phyloP scores from a whole-genome alignment of 768 basidiomycete species.

The Russula lepida region DNA sequence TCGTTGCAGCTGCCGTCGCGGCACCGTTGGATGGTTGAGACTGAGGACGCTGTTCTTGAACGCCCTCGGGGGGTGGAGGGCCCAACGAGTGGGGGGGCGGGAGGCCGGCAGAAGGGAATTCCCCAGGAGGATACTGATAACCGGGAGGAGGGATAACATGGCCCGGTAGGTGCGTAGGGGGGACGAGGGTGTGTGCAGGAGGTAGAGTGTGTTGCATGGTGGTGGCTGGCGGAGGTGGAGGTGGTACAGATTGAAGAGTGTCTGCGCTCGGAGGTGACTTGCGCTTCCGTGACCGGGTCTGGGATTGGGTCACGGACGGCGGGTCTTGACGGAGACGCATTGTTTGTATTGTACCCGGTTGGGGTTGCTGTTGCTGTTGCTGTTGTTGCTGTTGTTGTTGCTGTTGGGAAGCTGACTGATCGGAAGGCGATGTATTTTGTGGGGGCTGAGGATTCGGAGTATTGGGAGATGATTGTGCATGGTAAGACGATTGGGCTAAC shows the following conservation, averaged over 20 bases:
- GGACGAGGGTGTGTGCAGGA: conserved; percentile 24
- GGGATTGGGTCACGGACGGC: conserved; percentile 30
- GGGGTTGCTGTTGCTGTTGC: conserved; percentile 18
- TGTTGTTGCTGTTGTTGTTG: conserved; percentile 19
- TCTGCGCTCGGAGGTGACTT: conserved; percentile 48
- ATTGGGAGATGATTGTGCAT: conserved; percentile 23
- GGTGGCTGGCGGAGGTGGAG: conserved; percentile 35
- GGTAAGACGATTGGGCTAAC: conserved; percentile 28
- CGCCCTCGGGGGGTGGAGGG: conserved; percentile 2
- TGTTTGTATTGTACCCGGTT: conserved; percentile 25
- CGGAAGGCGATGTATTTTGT: conserved; percentile 2
- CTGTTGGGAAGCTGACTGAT: conserved; percentile 2
- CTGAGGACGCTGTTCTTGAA: conserved; percentile 18
- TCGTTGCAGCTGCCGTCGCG: neutral
- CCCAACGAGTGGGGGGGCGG: conserved; percentile 16
- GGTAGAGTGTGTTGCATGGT: conserved; percentile 26
- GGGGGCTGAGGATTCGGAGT: conserved; percentile 6
- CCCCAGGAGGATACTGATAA: conserved; percentile 28
- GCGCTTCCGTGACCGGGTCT: conserved; percentile 52
- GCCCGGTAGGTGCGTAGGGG: conserved; percentile 20
- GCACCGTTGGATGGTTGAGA: conserved; percentile 12
- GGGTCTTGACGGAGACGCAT: conserved; percentile 61
- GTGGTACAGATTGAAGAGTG: conserved; percentile 27
- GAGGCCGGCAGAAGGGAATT: conserved; percentile 12
- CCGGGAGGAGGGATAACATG: conserved; percentile 26